Percentiles rank a stretch among this genome's conserved stretches.
Evolutionary conservation across 192 early-diverging fungal genomes (phyloP).

Genomic region (Dissophora ornata): DNA sequence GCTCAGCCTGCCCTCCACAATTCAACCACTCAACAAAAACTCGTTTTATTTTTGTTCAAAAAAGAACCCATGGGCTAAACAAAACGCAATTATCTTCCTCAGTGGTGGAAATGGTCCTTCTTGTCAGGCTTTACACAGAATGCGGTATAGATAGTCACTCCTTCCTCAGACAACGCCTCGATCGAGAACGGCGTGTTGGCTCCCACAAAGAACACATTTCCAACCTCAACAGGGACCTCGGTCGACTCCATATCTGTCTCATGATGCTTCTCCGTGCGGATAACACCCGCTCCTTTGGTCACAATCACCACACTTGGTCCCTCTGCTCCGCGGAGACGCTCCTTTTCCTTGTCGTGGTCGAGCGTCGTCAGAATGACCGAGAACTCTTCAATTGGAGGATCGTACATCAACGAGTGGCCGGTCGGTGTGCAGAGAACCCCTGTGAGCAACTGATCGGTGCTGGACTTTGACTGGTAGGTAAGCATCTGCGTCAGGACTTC

Average conservation of each 20-base stretch:
- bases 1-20: no score
- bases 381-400: slow-evolving; percentile 98
- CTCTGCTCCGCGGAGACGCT: slow-evolving; percentile 66
- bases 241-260: slow-evolving; percentile 36
- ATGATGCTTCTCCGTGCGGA: slow-evolving; percentile 36
- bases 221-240: slow-evolving; percentile 53
- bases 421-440: slow-evolving; percentile 65
- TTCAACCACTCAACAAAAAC: no score
- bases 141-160: slow-evolving; percentile 60
- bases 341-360: slow-evolving; percentile 52
- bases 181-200: slow-evolving; percentile 66
- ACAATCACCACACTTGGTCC: slow-evolving; percentile 93
- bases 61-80: no score
- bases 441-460: slow-evolving; percentile 81
- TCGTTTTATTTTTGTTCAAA: no score
- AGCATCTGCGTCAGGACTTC: slow-evolving; percentile 90
- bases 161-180: slow-evolving; percentile 49
- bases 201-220: slow-evolving; percentile 83
- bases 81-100: no score
- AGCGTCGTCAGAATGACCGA: slow-evolving; percentile 78
- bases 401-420: slow-evolving; percentile 77
- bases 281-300: slow-evolving; percentile 77
- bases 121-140: slow-evolving; percentile 53
- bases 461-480: slow-evolving; percentile 86
- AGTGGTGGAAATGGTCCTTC: slow-evolving; percentile 49